phyloP scores from a whole-genome alignment of 225 moss, liverwort and hornwort genomes.

The Bryoerythrophyllum caledonicum region DNA sequence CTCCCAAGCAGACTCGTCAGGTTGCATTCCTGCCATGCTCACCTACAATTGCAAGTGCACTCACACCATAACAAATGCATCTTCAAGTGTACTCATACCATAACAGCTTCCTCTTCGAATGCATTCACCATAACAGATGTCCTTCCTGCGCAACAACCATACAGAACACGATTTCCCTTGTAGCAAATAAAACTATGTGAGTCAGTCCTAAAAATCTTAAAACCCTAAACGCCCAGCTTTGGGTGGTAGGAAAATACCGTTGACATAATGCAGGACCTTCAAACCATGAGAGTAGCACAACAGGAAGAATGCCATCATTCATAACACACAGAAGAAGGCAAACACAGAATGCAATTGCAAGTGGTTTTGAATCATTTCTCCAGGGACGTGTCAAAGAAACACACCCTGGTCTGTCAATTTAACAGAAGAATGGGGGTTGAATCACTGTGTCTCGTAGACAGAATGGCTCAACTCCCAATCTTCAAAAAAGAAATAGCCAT shows the following conservation, averaged over 20 bases:
- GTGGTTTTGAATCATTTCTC: not conserved
- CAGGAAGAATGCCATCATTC: not conserved
- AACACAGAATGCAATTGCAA: not conserved
- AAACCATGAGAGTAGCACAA: too few species aligned
- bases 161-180: not conserved
- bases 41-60: not conserved
- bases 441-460: not conserved
- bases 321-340: not conserved
- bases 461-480: not conserved
- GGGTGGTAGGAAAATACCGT: not conserved
- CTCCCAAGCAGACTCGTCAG: constrained; percentile 29
- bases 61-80: not conserved
- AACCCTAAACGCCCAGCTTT: not conserved
- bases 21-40: constrained; percentile 35
- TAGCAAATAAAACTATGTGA: not conserved
- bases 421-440: not conserved
- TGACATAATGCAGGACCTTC: not conserved
- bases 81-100: not conserved
- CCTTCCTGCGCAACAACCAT: not conserved
- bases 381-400: constrained; percentile 1
- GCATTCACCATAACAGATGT: not conserved
- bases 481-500: not conserved
- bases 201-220: not conserved
- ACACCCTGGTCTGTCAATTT: not conserved
- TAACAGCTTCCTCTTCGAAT: not conserved